A percentile compares a stretch with the other conserved stretches of the same genome.
Evolutionary conservation across 2,329 filamentous ascomycete species (phyloP).

Genomic region (Cyphellophora attinorum): DNA sequence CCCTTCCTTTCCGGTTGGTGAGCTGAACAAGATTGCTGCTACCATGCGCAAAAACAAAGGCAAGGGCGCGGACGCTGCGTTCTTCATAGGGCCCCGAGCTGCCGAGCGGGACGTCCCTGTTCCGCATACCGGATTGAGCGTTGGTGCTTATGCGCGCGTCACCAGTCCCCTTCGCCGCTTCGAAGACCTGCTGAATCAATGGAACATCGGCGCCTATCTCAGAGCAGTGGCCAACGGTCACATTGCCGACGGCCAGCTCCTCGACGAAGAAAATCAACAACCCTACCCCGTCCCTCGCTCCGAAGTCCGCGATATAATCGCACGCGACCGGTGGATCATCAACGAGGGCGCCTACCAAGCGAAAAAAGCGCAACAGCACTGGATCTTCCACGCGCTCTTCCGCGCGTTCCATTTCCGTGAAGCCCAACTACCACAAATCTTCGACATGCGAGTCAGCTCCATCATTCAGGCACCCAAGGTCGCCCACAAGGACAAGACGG

Average conservation of each 20-base stretch:
- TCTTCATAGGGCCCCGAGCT: constrained; percentile 20
- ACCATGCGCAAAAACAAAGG: too few species aligned
- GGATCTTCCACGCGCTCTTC: constrained; percentile 45
- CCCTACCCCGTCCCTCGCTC: constrained; percentile 41
- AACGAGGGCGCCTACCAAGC: constrained; percentile 1
- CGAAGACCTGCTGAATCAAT: constrained; percentile 51
- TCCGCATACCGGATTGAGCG: constrained; percentile 41
- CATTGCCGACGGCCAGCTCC: not conserved
- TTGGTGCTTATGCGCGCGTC: constrained; percentile 45
- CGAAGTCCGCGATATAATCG: constrained; percentile 40
- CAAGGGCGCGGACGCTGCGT: too few species aligned
- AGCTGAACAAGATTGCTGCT: constrained; percentile 28
- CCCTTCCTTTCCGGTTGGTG: constrained; percentile 24
- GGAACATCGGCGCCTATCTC: constrained; percentile 55
- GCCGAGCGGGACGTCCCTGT: constrained; percentile 32
- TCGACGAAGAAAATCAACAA: not conserved
- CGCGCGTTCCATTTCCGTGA: constrained; percentile 49
- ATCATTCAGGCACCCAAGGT: constrained; percentile 1
- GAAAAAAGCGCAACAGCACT: constrained; percentile 26
- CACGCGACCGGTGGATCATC: constrained; percentile 29
- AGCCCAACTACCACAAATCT: constrained; percentile 36
- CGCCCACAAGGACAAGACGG: constrained; percentile 6
- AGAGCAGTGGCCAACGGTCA: constrained; percentile 43
- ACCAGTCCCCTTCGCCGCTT: constrained; percentile 55
- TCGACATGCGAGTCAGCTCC: constrained; percentile 13